phyloP scores from a whole-genome alignment of 345 rosid genomes.

The Carallia pectinifolia region DNA sequence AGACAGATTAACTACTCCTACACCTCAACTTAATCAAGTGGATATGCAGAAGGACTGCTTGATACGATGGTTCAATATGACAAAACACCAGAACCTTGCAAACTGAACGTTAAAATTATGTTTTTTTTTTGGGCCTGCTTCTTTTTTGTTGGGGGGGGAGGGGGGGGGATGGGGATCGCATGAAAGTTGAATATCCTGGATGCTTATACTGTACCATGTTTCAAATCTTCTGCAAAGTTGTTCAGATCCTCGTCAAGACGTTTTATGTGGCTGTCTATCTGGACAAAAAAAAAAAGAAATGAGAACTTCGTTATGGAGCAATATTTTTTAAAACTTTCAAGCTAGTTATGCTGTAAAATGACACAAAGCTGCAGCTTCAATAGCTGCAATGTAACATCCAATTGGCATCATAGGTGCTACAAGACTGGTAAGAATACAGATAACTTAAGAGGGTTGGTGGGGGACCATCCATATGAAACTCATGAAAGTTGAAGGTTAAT shows the following conservation, averaged over 20 bases:
- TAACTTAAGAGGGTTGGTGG: not conserved
- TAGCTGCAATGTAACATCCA: not conserved
- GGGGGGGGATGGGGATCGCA: too few species aligned
- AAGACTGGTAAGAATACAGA: constrained; percentile 1
- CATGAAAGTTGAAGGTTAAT: too few species aligned
- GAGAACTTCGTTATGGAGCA: not conserved
- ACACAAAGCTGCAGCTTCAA: not conserved
- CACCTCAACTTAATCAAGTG: constrained; percentile 5
- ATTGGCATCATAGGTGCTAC: not conserved
- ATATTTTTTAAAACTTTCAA: not conserved
- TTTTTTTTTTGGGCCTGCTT: too few species aligned
- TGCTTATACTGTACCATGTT: constrained; percentile 57
- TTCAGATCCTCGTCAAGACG: constrained; percentile 93
- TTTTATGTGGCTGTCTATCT: constrained; percentile 94
- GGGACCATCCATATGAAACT: not conserved
- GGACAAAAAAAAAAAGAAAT: not conserved
- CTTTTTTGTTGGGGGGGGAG: too few species aligned
- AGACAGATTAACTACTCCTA: not conserved
- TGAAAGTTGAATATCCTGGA: not conserved
- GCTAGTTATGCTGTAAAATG: constrained; percentile 5
- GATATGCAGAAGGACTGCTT: not conserved
- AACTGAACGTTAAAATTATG: too few species aligned
- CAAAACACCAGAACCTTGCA: not conserved
- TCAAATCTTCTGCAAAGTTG: constrained; percentile 89
- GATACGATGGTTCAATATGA: not conserved